These are phyloP conservation scores for Schizochytrium sp. DNA, from an alignment of 108 stramenopile genomes.

Conservation along the genomic window DNA sequence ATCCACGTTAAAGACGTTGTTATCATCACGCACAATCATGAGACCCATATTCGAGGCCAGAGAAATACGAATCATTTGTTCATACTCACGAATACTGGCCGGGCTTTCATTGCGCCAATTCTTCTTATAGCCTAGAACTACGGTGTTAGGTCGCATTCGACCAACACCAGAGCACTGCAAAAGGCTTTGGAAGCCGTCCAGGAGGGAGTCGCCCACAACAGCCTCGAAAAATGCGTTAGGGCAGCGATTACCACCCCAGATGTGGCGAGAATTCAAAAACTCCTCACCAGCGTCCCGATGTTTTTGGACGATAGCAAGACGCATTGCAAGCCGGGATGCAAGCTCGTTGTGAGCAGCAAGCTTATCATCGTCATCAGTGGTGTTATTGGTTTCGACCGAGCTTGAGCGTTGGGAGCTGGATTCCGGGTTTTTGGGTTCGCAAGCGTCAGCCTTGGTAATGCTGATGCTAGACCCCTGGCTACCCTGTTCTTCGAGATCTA, in stretches of 20 bases:
- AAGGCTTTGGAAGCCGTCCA: conserved; percentile 32
- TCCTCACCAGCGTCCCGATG: conserved; percentile 22
- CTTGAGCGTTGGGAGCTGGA: too few relatives aligned
- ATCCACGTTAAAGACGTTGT: conserved; percentile 1
- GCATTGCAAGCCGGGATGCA: neutral
- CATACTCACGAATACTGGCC: conserved; percentile 17
- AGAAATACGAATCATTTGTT: conserved; percentile 43
- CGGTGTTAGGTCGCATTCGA: conserved; percentile 62
- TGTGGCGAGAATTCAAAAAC: neutral
- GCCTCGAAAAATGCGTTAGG: conserved; percentile 32
- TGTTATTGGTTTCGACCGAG: neutral
- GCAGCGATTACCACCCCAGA: conserved; percentile 13
- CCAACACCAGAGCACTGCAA: conserved; percentile 60
- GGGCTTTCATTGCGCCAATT: conserved; percentile 9
- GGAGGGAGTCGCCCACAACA: conserved; percentile 49
- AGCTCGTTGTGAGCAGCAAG: conserved; percentile 6
- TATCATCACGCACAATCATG: conserved; percentile 57
- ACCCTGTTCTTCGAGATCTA: neutral
- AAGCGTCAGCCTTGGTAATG: too few relatives aligned
- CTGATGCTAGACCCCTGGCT: neutral
- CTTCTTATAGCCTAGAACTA: conserved; percentile 60
- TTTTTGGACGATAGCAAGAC: neutral
- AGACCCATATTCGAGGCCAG: conserved; percentile 39
- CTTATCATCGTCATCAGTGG: conserved; percentile 16
- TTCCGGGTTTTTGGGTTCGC: too few relatives aligned